Percentiles rank a stretch among this genome's conserved stretches.
Conservation (phyloP, 2,329 filamentous ascomycete genomes). For the Trichophyton simii region DNA sequence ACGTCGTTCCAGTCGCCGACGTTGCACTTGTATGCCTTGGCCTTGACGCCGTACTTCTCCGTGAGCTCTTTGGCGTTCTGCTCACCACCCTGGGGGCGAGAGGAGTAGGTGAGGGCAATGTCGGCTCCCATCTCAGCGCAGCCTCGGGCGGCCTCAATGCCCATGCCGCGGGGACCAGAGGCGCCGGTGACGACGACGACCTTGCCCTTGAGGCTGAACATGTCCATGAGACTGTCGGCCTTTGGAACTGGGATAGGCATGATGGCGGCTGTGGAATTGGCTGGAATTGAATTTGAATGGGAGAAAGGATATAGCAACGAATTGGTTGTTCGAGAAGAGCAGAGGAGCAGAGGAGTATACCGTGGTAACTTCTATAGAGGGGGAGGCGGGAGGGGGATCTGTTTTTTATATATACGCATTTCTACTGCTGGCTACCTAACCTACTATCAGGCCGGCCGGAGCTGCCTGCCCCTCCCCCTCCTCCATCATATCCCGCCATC, state of each 20-base stretch:
- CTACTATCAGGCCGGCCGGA: neutral
- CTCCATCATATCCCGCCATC: too few species aligned
- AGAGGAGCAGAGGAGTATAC: neutral
- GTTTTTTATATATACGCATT: neutral
- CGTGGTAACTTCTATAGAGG: neutral
- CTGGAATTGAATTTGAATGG: neutral
- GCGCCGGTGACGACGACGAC: conserved; percentile 39
- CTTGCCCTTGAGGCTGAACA: conserved; percentile 32
- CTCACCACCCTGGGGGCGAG: conserved; percentile 48
- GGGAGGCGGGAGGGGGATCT: neutral
- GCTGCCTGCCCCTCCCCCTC: neutral
- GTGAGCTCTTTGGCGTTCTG: conserved; percentile 52
- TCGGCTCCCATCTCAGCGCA: conserved; percentile 53
- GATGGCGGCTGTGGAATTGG: conserved; percentile 1
- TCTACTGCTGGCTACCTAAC: too few species aligned
- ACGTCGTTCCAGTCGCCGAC: conserved; percentile 46
- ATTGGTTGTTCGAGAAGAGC: neutral
- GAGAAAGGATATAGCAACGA: too few species aligned
- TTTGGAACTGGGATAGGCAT: conserved; percentile 18
- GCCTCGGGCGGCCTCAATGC: conserved; percentile 53
- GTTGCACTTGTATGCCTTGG: conserved; percentile 55
- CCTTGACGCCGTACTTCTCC: conserved; percentile 51
- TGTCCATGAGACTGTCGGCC: conserved; percentile 16
- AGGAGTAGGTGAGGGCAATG: conserved; percentile 55
- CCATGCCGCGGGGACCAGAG: conserved; percentile 52